These are phyloP conservation scores for Aureoboletus auriporus DNA, from an alignment of 768 basidiomycete species.

Conservation along the genomic window DNA sequence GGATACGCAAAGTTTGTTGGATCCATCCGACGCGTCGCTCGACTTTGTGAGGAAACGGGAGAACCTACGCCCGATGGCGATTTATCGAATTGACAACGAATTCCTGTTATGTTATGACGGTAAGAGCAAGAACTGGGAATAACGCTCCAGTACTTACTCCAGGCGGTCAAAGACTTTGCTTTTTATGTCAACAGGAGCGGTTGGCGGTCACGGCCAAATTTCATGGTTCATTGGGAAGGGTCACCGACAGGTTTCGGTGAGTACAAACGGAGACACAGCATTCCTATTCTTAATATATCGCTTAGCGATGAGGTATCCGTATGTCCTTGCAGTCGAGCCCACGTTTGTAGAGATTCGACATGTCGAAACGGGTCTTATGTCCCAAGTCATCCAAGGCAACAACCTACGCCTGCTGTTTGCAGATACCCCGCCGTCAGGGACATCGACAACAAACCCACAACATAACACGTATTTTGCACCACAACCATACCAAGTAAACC, in stretches of 20 bases:
- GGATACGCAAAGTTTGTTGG: conserved; percentile 93
- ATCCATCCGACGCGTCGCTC: conserved; percentile 85
- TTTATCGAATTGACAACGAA: conserved; percentile 94
- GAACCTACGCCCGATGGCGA: conserved; percentile 89
- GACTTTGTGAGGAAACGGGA: conserved; percentile 93
- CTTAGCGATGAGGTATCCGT: conserved; percentile 91
- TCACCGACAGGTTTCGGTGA: conserved; percentile 89
- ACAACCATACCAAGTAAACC: conserved; percentile 27
- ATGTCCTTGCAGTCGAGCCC: conserved; percentile 94
- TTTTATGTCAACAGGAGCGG: conserved; percentile 99
- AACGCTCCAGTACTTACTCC: conserved; percentile 5
- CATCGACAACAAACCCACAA: conserved; percentile 47
- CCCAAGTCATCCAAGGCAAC: conserved; percentile 93
- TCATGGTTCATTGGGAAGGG: conserved; percentile 98
- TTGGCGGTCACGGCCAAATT: conserved; percentile 82
- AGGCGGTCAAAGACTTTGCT: conserved; percentile 72
- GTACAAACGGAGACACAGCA: conserved; percentile 25
- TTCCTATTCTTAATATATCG: conserved; percentile 6
- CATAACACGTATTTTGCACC: conserved; percentile 34
- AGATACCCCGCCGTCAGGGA: conserved; percentile 85
- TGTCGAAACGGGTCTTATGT: conserved; percentile 86
- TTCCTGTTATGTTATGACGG: conserved; percentile 98
- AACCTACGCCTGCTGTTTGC: conserved; percentile 90
- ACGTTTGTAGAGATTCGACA: conserved; percentile 96
- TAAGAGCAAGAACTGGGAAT: conserved; percentile 34